These are phyloP conservation scores for Gossypium davidsonii DNA, from an alignment of 441 rosid genomes.

Conservation along the genomic window DNA sequence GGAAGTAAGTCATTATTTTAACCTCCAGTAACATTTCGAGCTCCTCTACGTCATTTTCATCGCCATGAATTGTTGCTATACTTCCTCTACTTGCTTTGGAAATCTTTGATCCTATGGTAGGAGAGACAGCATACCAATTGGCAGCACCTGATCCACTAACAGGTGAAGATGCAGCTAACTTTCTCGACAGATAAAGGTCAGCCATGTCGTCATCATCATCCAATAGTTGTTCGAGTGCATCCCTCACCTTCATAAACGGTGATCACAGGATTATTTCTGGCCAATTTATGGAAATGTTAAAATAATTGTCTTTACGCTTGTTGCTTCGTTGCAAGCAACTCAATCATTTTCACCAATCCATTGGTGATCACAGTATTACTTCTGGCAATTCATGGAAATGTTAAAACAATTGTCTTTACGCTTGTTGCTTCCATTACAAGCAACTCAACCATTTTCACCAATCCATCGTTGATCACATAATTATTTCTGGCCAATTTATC, in stretches of 20 bases:
- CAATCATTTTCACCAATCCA: neutral
- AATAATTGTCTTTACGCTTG: neutral
- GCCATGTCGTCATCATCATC: conserved; percentile 99
- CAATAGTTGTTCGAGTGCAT: conserved; percentile 87
- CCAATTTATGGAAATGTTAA: neutral
- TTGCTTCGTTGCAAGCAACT: neutral
- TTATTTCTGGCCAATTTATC: neutral
- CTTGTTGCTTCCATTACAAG: neutral
- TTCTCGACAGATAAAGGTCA: conserved; percentile 87
- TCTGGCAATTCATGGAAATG: neutral
- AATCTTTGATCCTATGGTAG: conserved; percentile 79
- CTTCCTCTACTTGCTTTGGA: conserved; percentile 89
- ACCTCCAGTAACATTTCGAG: conserved; percentile 99
- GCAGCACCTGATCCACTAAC: conserved; percentile 61
- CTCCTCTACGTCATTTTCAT: conserved; percentile 95
- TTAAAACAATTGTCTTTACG: neutral
- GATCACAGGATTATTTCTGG: neutral
- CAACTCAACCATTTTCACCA: neutral
- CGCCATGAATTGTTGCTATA: conserved; percentile 59
- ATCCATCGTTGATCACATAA: neutral
- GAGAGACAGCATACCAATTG: conserved; percentile 69
- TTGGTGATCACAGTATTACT: neutral
- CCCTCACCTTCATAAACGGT: conserved; percentile 61
- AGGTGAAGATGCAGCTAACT: conserved; percentile 64
- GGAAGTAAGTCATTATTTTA: neutral